A percentile compares a stretch with the other conserved stretches of the same genome.
Conservation (phyloP, 2,329 filamentous ascomycete species). For the Oidium heveae region DNA sequence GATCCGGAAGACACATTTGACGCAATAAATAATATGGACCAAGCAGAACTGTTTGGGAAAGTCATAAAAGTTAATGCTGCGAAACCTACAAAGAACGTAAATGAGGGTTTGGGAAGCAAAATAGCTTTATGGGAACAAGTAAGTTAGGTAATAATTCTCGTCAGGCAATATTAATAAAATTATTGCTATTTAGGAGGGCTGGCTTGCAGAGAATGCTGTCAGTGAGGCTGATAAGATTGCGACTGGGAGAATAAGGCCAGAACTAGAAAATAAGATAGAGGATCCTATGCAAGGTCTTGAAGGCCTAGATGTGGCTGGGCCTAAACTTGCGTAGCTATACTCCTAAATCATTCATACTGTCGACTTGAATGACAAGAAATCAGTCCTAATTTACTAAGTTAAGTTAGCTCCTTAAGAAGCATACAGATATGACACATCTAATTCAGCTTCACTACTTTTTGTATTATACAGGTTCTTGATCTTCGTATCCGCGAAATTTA, state of each 20-base stretch:
- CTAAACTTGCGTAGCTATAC: conserved; percentile 38
- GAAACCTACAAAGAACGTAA: conserved; percentile 71
- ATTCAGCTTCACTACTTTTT: too few relatives aligned
- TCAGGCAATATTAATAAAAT: background rate
- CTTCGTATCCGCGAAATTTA: background rate
- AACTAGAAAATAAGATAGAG: conserved; percentile 28
- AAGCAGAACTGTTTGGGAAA: conserved; percentile 78
- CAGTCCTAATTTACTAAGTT: too few relatives aligned
- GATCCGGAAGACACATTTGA: conserved; percentile 66
- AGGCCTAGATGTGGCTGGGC: conserved; percentile 79
- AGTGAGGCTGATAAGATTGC: conserved; percentile 51
- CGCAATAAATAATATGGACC: conserved; percentile 98
- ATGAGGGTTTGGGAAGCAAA: conserved; percentile 74
- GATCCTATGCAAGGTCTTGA: conserved; percentile 95
- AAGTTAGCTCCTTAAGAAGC: too few relatives aligned
- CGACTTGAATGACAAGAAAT: too few relatives aligned
- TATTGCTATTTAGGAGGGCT: conserved; percentile 45
- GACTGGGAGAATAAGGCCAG: conserved; percentile 26
- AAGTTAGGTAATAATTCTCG: conserved; percentile 12
- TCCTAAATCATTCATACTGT: too few relatives aligned
- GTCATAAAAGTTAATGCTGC: conserved; percentile 81
- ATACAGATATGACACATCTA: too few relatives aligned
- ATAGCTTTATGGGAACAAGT: conserved; percentile 97
- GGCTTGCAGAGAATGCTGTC: conserved; percentile 69
- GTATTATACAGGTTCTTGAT: too few relatives aligned